Conservation (phyloP, 106 monocot species). For the Allium fistulosum region DNA sequence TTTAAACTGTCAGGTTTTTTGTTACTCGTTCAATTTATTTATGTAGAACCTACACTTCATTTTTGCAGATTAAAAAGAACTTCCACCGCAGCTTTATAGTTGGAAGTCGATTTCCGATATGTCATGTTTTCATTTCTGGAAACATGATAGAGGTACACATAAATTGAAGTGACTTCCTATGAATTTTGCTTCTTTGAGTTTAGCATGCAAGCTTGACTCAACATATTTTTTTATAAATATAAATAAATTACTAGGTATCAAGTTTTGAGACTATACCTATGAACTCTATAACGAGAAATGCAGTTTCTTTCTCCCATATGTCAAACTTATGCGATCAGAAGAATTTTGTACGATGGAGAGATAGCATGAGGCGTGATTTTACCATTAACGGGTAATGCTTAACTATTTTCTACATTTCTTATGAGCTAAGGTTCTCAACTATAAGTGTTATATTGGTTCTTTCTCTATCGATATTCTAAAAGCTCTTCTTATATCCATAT, state of each 20-base stretch:
- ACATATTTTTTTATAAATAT: too few relatives aligned
- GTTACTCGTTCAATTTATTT: background rate
- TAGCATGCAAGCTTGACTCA: too few relatives aligned
- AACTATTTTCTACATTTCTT: too few relatives aligned
- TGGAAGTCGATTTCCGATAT: slow-evolving; percentile 74
- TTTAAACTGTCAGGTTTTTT: background rate
- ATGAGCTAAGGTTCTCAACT: too few relatives aligned
- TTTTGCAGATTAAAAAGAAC: slow-evolving; percentile 48
- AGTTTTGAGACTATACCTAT: slow-evolving; percentile 54
- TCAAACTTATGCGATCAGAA: slow-evolving; percentile 18
- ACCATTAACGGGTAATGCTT: slow-evolving; percentile 74
- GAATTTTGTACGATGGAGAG: slow-evolving; percentile 55
- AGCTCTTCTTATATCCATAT: too few relatives aligned
- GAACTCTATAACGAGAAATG: slow-evolving; percentile 15
- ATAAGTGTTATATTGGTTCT: too few relatives aligned
- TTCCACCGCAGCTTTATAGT: slow-evolving; percentile 45
- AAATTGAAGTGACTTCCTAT: background rate
- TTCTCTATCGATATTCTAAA: too few relatives aligned
- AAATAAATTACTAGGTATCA: slow-evolving; percentile 50
- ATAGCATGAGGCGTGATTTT: slow-evolving; percentile 74
- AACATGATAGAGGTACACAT: slow-evolving; percentile 59
- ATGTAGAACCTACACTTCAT: slow-evolving; percentile 5
- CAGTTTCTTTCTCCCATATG: slow-evolving; percentile 15
- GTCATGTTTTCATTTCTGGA: slow-evolving; percentile 39
- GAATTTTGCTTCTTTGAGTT: too few relatives aligned